These are phyloP conservation scores for Hysterangium stoloniferum DNA, from an alignment of 768 basidiomycete species.

Conservation along the genomic window DNA sequence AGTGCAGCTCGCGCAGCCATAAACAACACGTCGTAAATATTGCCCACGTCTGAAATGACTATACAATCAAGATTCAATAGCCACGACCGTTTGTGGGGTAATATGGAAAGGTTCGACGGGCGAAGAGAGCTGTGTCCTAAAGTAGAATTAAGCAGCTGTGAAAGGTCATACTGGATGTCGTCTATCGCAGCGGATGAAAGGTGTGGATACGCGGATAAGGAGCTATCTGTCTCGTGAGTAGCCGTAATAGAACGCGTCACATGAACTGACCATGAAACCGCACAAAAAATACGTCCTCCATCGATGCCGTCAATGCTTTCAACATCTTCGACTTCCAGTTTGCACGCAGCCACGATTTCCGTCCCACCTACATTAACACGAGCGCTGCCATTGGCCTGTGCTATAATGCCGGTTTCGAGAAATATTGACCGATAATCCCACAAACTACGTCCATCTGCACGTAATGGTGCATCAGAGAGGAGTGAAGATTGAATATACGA, in stretches of 20 bases:
- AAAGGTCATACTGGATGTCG: slow-evolving; percentile 69
- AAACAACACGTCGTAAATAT: slow-evolving; percentile 70
- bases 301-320: slow-evolving; percentile 38
- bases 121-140: slow-evolving; percentile 61
- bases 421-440: slow-evolving; percentile 60
- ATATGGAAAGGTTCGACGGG: slow-evolving; percentile 51
- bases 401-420: slow-evolving; percentile 71
- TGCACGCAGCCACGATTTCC: slow-evolving; percentile 69
- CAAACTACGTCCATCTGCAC: slow-evolving; percentile 67
- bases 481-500: slow-evolving; percentile 68
- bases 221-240: slow-evolving; percentile 40
- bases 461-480: slow-evolving; percentile 49
- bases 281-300: slow-evolving; percentile 56
- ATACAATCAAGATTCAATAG: slow-evolving; percentile 67
- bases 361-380: slow-evolving; percentile 73
- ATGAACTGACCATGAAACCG: slow-evolving; percentile 67
- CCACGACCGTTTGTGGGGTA: slow-evolving; percentile 64
- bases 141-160: slow-evolving; percentile 51
- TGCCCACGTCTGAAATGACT: slow-evolving; percentile 67
- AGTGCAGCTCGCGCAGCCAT: slow-evolving; percentile 72
- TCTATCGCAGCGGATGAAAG: slow-evolving; percentile 57
- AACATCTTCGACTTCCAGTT: slow-evolving; percentile 68
- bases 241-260: neutral
- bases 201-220: slow-evolving; percentile 73
- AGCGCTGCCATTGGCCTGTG: slow-evolving; percentile 81